These are phyloP conservation scores for Sphaceloma murrayae DNA, from an alignment of 2,329 filamentous ascomycete genomes.

Conservation along the genomic window DNA sequence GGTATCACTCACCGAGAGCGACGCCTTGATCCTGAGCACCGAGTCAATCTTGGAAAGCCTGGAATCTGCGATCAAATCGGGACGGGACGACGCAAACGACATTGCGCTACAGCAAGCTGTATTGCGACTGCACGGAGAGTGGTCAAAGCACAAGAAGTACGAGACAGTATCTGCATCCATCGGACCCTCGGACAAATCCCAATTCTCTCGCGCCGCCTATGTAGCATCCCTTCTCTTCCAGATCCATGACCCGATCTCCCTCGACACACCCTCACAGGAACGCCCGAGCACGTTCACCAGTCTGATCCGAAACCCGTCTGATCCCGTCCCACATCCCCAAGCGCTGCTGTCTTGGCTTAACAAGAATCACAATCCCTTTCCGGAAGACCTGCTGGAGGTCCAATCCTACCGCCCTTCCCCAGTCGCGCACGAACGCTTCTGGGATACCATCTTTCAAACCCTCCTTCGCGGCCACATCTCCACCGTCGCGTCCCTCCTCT, in stretches of 20 bases:
- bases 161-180: slow-evolving; percentile 26
- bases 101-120: slow-evolving; percentile 26
- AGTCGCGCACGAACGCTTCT: slow-evolving; percentile 67
- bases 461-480: slow-evolving; percentile 65
- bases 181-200: slow-evolving; percentile 44
- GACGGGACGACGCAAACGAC: slow-evolving; percentile 26
- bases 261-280: slow-evolving; percentile 23
- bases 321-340: slow-evolving; percentile 53
- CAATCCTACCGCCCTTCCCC: slow-evolving; percentile 58
- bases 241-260: slow-evolving; percentile 56
- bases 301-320: slow-evolving; percentile 17
- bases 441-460: slow-evolving; percentile 69
- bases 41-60: slow-evolving; percentile 54
- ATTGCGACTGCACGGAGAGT: slow-evolving; percentile 24
- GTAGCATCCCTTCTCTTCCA: slow-evolving; percentile 68
- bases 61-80: slow-evolving; percentile 27
- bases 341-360: slow-evolving; percentile 78
- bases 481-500: slow-evolving; percentile 58
- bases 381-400: slow-evolving; percentile 57
- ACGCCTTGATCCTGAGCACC: slow-evolving; percentile 62
- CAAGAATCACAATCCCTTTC: slow-evolving; percentile 61
- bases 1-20: slow-evolving; percentile 56
- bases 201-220: slow-evolving; percentile 65
- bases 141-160: slow-evolving; percentile 22
- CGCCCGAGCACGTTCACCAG: slow-evolving; percentile 9